Evolutionary conservation across 768 basidiomycete species (phyloP).

Genomic region (Boletellus sp.): DNA sequence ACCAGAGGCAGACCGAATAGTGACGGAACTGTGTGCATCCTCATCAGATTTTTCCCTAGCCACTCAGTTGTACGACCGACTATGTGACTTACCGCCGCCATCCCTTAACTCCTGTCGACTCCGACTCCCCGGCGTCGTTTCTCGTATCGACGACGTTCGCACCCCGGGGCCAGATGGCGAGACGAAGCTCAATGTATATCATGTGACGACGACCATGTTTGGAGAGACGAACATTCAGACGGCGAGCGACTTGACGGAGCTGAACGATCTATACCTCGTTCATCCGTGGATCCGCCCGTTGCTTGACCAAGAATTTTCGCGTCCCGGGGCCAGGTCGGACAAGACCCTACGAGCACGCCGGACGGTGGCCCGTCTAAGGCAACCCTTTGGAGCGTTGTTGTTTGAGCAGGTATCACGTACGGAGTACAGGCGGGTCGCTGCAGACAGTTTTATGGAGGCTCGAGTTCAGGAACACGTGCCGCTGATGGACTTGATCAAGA

Average conservation of each 20-base stretch:
- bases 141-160: background rate
- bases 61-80: background rate
- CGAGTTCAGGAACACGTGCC: background rate
- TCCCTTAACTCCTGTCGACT: background rate
- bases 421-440: conserved; percentile 13
- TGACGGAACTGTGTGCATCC: background rate
- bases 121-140: conserved; percentile 3
- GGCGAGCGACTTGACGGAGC: background rate
- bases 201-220: background rate
- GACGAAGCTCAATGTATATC: background rate
- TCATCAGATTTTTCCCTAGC: background rate
- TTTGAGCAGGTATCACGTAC: background rate
- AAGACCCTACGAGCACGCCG: background rate
- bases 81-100: background rate
- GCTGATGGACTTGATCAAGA: background rate
- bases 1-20: background rate
- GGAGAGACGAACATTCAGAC: conserved; percentile 8
- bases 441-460: conserved; percentile 8
- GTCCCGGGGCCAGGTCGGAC: background rate
- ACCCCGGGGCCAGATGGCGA: too few species aligned
- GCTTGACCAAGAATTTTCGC: conserved; percentile 1
- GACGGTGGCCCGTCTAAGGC: background rate
- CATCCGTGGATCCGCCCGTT: conserved; percentile 15
- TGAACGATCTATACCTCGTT: background rate
- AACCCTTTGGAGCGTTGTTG: conserved; percentile 8